Conservation (phyloP, 306 rosid species). For the Prunus mume region DNA sequence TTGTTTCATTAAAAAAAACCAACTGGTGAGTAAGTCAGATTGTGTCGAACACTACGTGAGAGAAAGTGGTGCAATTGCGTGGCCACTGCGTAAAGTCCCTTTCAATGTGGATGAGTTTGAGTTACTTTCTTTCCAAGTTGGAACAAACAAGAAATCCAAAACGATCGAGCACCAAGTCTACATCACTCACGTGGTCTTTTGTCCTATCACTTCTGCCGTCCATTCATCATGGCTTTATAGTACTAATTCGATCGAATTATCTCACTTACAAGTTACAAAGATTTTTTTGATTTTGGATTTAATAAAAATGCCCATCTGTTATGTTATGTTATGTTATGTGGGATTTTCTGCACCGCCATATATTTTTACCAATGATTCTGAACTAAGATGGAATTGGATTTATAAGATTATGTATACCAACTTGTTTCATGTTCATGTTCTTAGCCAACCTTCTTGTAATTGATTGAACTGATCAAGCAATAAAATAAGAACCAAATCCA, state of each 20-base stretch:
- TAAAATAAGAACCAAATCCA: no score
- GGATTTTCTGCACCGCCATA: not conserved
- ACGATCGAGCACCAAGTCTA: not conserved
- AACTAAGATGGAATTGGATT: not conserved
- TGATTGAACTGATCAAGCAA: no score
- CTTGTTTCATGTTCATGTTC: not conserved
- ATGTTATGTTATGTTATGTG: not conserved
- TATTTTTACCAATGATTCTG: not conserved
- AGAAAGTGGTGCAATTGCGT: not conserved
- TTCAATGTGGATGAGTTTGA: not conserved
- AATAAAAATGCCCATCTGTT: no score
- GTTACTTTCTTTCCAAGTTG: not conserved
- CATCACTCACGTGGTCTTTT: not conserved
- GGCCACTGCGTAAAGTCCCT: slow-evolving; percentile 1
- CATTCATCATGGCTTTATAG: not conserved
- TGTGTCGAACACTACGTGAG: not conserved
- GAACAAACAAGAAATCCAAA: slow-evolving; percentile 4
- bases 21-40: not conserved
- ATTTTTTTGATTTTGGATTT: no score
- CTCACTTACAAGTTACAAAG: not conserved
- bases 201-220: not conserved
- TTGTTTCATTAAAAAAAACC: no score
- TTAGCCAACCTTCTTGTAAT: not conserved
- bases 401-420: no score
- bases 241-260: not conserved